A percentile compares a stretch with the other conserved stretches of the same genome.
These are phyloP conservation scores for Coemansia sp. DNA, from an alignment of 192 early-diverging fungal genomes.

Conservation along the genomic window DNA sequence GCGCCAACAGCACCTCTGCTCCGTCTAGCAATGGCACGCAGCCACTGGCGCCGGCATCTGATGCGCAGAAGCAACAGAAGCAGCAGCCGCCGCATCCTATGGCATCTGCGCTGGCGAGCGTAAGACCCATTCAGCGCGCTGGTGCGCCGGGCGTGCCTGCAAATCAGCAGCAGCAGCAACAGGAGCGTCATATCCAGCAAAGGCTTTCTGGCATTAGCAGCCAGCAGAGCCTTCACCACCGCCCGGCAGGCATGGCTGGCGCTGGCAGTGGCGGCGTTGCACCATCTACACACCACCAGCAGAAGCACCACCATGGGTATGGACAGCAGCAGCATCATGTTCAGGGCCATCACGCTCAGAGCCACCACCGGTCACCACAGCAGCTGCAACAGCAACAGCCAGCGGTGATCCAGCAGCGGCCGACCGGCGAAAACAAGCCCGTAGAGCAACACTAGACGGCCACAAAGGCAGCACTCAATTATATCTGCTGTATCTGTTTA, in stretches of 20 bases:
- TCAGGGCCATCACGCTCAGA: background rate
- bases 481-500: background rate
- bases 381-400: background rate
- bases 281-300: no score
- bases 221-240: background rate
- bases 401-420: background rate
- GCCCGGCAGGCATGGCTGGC: background rate
- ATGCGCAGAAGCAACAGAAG: background rate
- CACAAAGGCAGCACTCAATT: no score
- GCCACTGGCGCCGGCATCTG: background rate
- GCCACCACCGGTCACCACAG: no score
- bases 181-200: constrained; percentile 3
- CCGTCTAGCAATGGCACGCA: background rate
- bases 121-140: background rate
- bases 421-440: background rate
- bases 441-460: constrained; percentile 4
- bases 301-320: background rate
- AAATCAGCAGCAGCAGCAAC: constrained; percentile 11
- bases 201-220: background rate
- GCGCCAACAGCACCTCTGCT: background rate
- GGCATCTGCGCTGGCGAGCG: background rate
- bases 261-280: no score
- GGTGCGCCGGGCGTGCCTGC: background rate
- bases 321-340: background rate
- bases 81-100: background rate